These are phyloP conservation scores for Fraxinus floribunda DNA, from an alignment of 305 asterid species.

Conservation along the genomic window DNA sequence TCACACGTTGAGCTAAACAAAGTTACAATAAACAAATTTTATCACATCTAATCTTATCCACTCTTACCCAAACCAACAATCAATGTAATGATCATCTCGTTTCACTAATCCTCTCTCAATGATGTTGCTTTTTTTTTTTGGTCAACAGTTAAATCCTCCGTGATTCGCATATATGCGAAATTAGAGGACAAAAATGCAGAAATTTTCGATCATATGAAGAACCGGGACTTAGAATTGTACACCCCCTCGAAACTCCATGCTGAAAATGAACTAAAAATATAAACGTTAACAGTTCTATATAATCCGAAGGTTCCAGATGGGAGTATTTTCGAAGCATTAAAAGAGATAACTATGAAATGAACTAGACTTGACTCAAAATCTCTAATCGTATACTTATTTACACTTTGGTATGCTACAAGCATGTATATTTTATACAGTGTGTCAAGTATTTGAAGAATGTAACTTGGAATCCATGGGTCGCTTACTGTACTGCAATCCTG, in stretches of 20 bases:
- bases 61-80: neutral
- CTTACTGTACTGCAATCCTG: slow-evolving; percentile 52
- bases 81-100: too few species aligned
- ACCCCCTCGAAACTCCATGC: neutral
- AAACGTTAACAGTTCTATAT: neutral
- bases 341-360: neutral
- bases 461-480: slow-evolving; percentile 43
- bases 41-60: neutral
- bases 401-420: slow-evolving; percentile 19
- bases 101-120: too few species aligned
- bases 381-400: neutral
- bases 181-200: too few species aligned
- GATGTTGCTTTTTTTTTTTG: too few species aligned
- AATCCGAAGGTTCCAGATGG: neutral
- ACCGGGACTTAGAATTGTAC: neutral
- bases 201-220: too few species aligned
- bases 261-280: neutral
- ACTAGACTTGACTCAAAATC: neutral
- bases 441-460: slow-evolving; percentile 33
- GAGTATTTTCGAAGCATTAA: neutral
- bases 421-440: neutral
- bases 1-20: neutral
- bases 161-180: neutral
- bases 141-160: neutral
- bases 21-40: neutral